These are phyloP conservation scores for Brettanomyces anomalus DNA, from an alignment of 805 yeast genomes.

Conservation along the genomic window DNA sequence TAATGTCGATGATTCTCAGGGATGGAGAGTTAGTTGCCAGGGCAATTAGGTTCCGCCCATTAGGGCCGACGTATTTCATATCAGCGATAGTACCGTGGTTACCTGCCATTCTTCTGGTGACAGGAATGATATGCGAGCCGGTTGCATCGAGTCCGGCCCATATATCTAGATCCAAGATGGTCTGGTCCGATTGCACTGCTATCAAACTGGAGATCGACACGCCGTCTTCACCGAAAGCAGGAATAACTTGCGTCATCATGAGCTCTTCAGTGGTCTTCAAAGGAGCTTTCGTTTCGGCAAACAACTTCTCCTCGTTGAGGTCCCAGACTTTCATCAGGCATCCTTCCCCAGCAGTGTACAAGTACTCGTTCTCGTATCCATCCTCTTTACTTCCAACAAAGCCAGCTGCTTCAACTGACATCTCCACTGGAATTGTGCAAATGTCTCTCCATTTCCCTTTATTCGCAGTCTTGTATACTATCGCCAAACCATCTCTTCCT, in stretches of 20 bases:
- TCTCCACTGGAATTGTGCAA: conserved; percentile 64
- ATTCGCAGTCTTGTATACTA: conserved; percentile 45
- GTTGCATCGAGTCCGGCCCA: conserved; percentile 18
- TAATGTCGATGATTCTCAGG: conserved; percentile 61
- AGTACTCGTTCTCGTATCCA: conserved; percentile 21
- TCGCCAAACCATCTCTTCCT: conserved; percentile 78
- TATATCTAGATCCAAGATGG: conserved; percentile 34
- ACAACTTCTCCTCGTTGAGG: conserved; percentile 34
- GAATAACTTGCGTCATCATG: conserved; percentile 48
- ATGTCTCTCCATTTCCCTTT: conserved; percentile 34
- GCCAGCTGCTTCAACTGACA: conserved; percentile 66
- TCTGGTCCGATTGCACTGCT: conserved; percentile 75
- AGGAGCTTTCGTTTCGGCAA: conserved; percentile 40
- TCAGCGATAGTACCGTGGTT: conserved; percentile 96
- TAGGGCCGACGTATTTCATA: conserved; percentile 66
- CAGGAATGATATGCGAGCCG: conserved; percentile 28
- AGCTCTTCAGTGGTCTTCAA: conserved; percentile 62
- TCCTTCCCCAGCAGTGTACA: conserved; percentile 74
- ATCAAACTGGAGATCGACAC: conserved; percentile 30
- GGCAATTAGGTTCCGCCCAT: conserved; percentile 44
- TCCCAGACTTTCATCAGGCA: conserved; percentile 65
- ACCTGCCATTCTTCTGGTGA: conserved; percentile 63
- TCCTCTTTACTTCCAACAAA: conserved; percentile 29
- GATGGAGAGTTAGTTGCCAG: conserved; percentile 93
- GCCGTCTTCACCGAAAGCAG: conserved; percentile 19